These are phyloP conservation scores for Phycomyces blakesleeanus DNA, from an alignment of 192 early-diverging fungal species.

Conservation along the genomic window DNA sequence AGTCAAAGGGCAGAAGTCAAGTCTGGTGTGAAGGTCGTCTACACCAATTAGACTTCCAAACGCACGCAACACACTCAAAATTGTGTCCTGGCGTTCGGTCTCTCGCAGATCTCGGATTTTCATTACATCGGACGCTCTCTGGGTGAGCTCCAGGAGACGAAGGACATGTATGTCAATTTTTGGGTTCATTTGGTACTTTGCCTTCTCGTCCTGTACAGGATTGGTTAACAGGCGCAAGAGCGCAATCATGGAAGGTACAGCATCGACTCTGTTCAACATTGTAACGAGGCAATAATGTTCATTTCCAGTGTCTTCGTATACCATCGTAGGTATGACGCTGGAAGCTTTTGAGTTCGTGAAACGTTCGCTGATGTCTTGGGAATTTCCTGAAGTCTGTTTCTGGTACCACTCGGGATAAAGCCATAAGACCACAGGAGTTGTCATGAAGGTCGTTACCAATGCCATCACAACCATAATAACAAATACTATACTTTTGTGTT, in stretches of 20 bases:
- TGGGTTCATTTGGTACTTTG: slow-evolving; percentile 9
- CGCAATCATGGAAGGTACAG: slow-evolving; percentile 70
- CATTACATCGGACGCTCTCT: slow-evolving; percentile 80
- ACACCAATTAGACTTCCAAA: slow-evolving; percentile 70
- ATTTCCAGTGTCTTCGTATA: not conserved
- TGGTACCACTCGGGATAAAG: slow-evolving; percentile 75
- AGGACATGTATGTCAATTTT: slow-evolving; percentile 51
- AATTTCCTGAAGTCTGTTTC: slow-evolving; percentile 14
- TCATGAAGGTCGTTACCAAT: slow-evolving; percentile 80
- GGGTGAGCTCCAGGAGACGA: slow-evolving; percentile 73
- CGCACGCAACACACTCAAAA: slow-evolving; percentile 78
- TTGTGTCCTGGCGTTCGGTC: slow-evolving; percentile 64
- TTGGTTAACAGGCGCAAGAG: slow-evolving; percentile 44
- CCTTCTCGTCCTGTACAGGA: not conserved
- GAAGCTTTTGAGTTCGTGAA: not conserved
- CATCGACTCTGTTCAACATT: slow-evolving; percentile 56
- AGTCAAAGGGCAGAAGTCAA: slow-evolving; percentile 56
- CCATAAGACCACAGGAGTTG: slow-evolving; percentile 67
- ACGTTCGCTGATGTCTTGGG: not conserved
- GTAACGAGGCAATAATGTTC: slow-evolving; percentile 42
- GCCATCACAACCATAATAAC: slow-evolving; percentile 48
- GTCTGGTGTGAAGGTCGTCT: slow-evolving; percentile 48
- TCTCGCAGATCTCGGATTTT: slow-evolving; percentile 61
- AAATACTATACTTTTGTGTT: slow-evolving; percentile 30
- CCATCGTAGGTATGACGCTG: not conserved